Percentiles rank a stretch among this genome's conserved stretches.
phyloP scores from a whole-genome alignment of 768 basidiomycete species.

The Glaciozyma antarctica region DNA sequence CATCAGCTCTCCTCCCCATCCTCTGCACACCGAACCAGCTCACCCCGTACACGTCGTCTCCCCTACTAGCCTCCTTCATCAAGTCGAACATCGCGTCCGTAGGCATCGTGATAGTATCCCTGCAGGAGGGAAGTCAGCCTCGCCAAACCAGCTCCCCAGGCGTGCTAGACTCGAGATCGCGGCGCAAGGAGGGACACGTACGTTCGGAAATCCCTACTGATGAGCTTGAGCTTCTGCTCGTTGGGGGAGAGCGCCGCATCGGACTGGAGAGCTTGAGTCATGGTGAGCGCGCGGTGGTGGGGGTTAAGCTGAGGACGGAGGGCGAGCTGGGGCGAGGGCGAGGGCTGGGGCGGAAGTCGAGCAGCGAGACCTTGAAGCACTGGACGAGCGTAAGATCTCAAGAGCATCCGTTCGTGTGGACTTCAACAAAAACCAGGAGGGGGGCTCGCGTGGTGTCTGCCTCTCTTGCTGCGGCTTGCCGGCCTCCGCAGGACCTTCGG shows the following conservation, averaged over 20 bases:
- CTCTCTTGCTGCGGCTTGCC: too few species aligned
- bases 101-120: conserved; percentile 36
- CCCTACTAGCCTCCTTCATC: conserved; percentile 32
- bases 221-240: conserved; percentile 1
- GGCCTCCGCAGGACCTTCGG: too few species aligned
- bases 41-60: conserved; percentile 34
- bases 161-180: not conserved
- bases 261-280: not conserved
- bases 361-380: too few species aligned
- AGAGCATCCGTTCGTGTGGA: too few species aligned
- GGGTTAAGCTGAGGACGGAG: too few species aligned
- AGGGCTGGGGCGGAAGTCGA: too few species aligned
- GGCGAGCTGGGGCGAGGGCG: too few species aligned
- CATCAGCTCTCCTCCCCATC: not conserved
- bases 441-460: too few species aligned
- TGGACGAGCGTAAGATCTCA: too few species aligned
- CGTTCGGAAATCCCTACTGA: conserved; percentile 13
- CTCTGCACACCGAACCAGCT: not conserved
- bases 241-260: conserved; percentile 2
- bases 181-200: not conserved
- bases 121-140: not conserved
- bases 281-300: not conserved
- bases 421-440: too few species aligned
- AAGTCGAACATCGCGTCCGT: conserved; percentile 33
- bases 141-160: not conserved